Percentiles rank a stretch among this genome's conserved stretches.
Conservation (phyloP, 1,139 yeast genomes). For the Zygosaccharomyces pseudobailii region DNA sequence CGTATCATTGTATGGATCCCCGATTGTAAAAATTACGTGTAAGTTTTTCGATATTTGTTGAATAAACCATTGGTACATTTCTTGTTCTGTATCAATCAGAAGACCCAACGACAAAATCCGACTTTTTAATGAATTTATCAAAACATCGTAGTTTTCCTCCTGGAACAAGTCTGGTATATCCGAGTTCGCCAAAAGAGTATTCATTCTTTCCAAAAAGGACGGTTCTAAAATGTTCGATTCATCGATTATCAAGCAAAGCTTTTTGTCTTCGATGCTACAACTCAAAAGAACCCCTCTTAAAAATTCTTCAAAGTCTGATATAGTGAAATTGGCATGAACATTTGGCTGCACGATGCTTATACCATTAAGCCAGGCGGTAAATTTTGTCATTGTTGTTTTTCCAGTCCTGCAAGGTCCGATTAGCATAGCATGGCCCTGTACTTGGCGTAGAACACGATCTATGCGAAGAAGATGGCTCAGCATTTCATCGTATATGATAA, state of each 20-base stretch:
- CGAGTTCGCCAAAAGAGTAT: constrained; percentile 84
- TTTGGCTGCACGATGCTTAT: constrained; percentile 55
- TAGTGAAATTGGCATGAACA: constrained; percentile 51
- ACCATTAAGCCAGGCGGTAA: constrained; percentile 93
- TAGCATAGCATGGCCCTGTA: constrained; percentile 85
- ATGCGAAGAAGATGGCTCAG: constrained; percentile 73
- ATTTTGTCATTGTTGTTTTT: constrained; percentile 66
- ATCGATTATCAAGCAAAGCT: constrained; percentile 69
- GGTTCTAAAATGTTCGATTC: constrained; percentile 76
- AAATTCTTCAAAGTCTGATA: constrained; percentile 63
- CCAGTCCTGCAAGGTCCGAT: constrained; percentile 89
- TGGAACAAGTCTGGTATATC: constrained; percentile 89
- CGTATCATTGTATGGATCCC: constrained; percentile 45
- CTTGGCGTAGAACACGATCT: constrained; percentile 77
- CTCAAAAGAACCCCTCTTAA: constrained; percentile 50
- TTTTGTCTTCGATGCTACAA: constrained; percentile 54
- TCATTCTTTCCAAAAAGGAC: constrained; percentile 85
- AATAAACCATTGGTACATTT: constrained; percentile 71
- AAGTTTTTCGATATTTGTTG: constrained; percentile 62
- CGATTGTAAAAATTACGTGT: constrained; percentile 78
- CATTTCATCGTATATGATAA: constrained; percentile 66
- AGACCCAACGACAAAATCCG: constrained; percentile 59
- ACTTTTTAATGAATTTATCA: constrained; percentile 56
- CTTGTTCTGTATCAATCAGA: constrained; percentile 65
- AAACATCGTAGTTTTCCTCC: constrained; percentile 57